Percentiles rank a stretch among this genome's conserved stretches.
Evolutionary conservation across 2,329 filamentous ascomycete genomes (phyloP).

Genomic region (Pestalotiopsis sp.): DNA sequence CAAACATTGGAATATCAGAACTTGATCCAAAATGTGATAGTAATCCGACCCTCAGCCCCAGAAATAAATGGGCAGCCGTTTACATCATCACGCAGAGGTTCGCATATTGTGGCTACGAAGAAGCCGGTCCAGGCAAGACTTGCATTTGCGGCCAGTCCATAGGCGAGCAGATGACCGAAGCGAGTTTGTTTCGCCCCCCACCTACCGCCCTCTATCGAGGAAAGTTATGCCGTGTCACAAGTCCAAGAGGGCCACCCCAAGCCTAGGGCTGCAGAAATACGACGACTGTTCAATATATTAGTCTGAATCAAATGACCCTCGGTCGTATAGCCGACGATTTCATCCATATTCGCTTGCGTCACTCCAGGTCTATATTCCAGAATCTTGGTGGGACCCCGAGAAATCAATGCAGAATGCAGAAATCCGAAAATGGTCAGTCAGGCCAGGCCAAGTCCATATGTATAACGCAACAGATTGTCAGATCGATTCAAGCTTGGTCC

Average conservation of each 20-base stretch:
- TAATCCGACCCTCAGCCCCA: neutral
- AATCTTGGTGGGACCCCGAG: neutral
- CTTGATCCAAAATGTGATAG: neutral
- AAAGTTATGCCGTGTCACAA: slow-evolving; percentile 3
- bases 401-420: neutral
- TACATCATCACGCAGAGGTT: neutral
- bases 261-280: slow-evolving; percentile 10
- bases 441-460: neutral
- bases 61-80: neutral
- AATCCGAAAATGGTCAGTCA: neutral
- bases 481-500: neutral
- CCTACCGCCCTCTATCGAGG: neutral
- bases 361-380: neutral
- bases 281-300: slow-evolving; percentile 19
- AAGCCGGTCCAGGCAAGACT: neutral
- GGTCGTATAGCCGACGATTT: slow-evolving; percentile 31
- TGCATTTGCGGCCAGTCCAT: neutral
- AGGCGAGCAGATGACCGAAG: slow-evolving; percentile 4
- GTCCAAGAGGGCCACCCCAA: neutral
- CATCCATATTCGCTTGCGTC: slow-evolving; percentile 29
- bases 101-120: slow-evolving; percentile 3
- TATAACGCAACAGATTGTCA: neutral
- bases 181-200: neutral
- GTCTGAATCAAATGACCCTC: slow-evolving; percentile 33
- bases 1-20: neutral